Percentiles rank a stretch among this genome's conserved stretches.
phyloP scores from a whole-genome alignment of 2,329 filamentous ascomycete genomes.

The Pseudogymnoascus sp. region DNA sequence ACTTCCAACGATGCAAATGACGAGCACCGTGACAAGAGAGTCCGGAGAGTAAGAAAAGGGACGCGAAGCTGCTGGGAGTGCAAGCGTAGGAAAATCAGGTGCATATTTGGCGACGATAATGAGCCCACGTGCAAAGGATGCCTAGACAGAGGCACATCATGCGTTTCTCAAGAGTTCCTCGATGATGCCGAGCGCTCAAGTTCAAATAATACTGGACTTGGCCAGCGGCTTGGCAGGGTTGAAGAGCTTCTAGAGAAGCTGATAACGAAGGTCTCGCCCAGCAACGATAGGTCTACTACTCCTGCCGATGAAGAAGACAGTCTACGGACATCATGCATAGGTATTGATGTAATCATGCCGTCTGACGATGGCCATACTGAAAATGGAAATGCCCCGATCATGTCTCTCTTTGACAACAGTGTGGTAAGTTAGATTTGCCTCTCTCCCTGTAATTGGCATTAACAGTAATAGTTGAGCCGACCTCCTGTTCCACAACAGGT shows the following conservation, averaged over 20 bases:
- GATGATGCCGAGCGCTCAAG: conserved; percentile 24
- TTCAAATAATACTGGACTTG: conserved; percentile 18
- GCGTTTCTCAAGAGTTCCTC: conserved; percentile 27
- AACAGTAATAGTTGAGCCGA: conserved; percentile 5
- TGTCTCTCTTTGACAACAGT: conserved; percentile 26
- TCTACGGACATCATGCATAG: conserved; percentile 17
- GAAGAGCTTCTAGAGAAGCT: conserved; percentile 24
- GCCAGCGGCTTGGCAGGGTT: conserved; percentile 26
- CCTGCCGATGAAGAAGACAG: neutral
- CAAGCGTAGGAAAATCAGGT: conserved; percentile 46
- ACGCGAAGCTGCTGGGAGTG: conserved; percentile 52
- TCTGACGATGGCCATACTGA: conserved; percentile 12
- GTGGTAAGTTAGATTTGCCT: conserved; percentile 17
- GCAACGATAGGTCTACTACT: conserved; percentile 12
- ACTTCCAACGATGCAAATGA: conserved; percentile 10
- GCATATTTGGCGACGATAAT: conserved; percentile 34
- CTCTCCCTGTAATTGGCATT: neutral
- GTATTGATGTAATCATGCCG: conserved; percentile 23
- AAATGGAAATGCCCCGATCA: conserved; percentile 18
- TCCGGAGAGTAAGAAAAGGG: conserved; percentile 34
- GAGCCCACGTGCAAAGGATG: conserved; percentile 39
- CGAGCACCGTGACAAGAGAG: conserved; percentile 23
- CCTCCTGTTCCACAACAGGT: conserved; percentile 1
- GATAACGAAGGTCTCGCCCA: conserved; percentile 22
- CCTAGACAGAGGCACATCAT: conserved; percentile 31